Percentiles rank a stretch among this genome's conserved stretches.
Evolutionary conservation across 345 rosid genomes (phyloP).

Genomic region (Hibiscus mutabilis): DNA sequence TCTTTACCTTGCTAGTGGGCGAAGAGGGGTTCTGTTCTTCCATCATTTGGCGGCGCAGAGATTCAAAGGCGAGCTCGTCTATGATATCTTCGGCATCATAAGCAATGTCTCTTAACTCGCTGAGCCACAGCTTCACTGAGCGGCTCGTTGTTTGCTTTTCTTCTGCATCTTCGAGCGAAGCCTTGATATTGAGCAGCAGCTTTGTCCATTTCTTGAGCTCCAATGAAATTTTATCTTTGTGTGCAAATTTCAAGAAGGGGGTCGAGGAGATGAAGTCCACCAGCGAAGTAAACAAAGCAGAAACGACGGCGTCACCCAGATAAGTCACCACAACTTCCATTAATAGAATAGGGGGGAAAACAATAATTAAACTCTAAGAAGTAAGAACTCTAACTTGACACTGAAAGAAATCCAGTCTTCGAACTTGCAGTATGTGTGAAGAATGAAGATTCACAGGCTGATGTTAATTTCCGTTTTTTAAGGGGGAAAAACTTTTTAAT

Average conservation of each 20-base stretch:
- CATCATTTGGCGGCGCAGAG: background rate
- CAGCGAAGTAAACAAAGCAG: background rate
- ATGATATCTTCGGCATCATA: constrained; percentile 30
- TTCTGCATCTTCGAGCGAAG: constrained; percentile 21
- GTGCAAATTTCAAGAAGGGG: background rate
- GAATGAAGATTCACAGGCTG: too few species aligned
- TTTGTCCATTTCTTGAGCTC: constrained; percentile 7
- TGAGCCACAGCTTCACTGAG: constrained; percentile 7
- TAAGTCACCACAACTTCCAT: background rate
- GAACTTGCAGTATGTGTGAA: too few species aligned
- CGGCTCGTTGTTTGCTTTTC: constrained; percentile 15
- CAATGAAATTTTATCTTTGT: background rate
- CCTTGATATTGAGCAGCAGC: constrained; percentile 7
- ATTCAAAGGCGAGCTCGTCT: constrained; percentile 20
- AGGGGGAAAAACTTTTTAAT: too few species aligned
- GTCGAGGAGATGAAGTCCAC: background rate
- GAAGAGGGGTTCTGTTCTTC: too few species aligned
- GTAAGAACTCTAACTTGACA: background rate
- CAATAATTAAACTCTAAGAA: background rate
- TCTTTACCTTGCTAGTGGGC: background rate
- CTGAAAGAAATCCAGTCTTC: background rate
- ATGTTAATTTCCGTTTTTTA: too few species aligned
- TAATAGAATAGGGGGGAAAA: background rate
- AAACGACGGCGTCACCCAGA: background rate
- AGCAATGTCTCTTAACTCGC: constrained; percentile 11